Percentiles rank a stretch among this genome's conserved stretches.
These are phyloP conservation scores for Hylodesmum podocarpum DNA, from an alignment of 306 rosid species.

Conservation along the genomic window DNA sequence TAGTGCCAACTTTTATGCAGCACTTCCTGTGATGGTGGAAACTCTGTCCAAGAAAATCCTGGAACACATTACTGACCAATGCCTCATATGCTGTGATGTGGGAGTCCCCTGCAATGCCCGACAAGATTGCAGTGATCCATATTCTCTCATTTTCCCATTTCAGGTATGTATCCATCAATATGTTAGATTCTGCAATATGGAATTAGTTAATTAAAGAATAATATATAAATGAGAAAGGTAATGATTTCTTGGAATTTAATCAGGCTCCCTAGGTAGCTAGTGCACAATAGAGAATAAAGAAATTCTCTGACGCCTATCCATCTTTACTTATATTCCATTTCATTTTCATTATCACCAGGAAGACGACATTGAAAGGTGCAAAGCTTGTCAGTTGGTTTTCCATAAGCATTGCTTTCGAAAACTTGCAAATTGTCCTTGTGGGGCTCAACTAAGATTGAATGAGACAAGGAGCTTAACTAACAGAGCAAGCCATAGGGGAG, in stretches of 20 bases:
- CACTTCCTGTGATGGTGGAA: slow-evolving; percentile 88
- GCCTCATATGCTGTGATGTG: slow-evolving; percentile 96
- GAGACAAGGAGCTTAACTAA: slow-evolving; percentile 38
- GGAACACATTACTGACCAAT: slow-evolving; percentile 89
- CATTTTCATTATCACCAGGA: slow-evolving; percentile 55
- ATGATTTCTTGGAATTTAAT: neutral
- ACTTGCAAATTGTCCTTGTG: slow-evolving; percentile 69
- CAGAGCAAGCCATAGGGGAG: slow-evolving; percentile 34
- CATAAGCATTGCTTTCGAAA: slow-evolving; percentile 78
- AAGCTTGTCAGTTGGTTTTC: slow-evolving; percentile 69
- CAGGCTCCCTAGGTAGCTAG: neutral
- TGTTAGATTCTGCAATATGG: neutral
- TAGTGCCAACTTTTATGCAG: slow-evolving; percentile 50
- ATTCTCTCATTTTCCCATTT: slow-evolving; percentile 94
- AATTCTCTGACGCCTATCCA: neutral
- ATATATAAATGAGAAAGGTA: neutral
- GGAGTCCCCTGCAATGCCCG: slow-evolving; percentile 93
- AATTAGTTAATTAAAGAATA: slow-evolving; percentile 1
- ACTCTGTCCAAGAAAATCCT: slow-evolving; percentile 69
- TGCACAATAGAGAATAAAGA: slow-evolving; percentile 1
- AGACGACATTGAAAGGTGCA: slow-evolving; percentile 68
- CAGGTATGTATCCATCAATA: slow-evolving; percentile 59
- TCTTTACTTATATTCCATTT: neutral
- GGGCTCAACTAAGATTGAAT: slow-evolving; percentile 47
- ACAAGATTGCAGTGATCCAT: slow-evolving; percentile 86